phyloP scores from a whole-genome alignment of 2,329 filamentous ascomycete genomes.

The Fusarium longipes region DNA sequence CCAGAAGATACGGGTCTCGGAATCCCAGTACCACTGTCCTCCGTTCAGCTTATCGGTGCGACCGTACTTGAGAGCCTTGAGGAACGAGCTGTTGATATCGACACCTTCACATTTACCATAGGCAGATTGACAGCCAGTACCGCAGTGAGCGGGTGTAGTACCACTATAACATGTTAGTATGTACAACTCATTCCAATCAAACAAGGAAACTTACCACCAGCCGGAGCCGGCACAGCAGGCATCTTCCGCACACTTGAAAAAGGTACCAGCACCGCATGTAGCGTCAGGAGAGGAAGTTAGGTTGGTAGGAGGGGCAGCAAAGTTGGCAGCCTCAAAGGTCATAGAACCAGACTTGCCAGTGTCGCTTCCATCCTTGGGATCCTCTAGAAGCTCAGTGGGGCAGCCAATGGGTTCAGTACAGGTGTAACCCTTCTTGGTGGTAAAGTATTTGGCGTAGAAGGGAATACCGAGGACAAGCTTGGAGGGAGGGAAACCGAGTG shows the following conservation, averaged over 20 bases:
- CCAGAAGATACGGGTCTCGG: conserved; percentile 60
- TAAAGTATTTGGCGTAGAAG: conserved; percentile 77
- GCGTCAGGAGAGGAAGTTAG: conserved; percentile 31
- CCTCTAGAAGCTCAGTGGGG: conserved; percentile 68
- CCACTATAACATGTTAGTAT: conserved; percentile 16
- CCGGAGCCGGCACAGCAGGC: conserved; percentile 38
- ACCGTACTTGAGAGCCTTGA: conserved; percentile 55
- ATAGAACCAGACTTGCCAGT: conserved; percentile 60
- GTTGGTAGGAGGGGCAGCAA: conserved; percentile 30
- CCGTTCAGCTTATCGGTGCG: conserved; percentile 60
- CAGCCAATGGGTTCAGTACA: conserved; percentile 67
- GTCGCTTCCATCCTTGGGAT: conserved; percentile 66
- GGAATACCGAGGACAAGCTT: conserved; percentile 75
- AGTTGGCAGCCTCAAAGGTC: conserved; percentile 55
- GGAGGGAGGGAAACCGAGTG: conserved; percentile 63
- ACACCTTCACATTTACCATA: conserved; percentile 36
- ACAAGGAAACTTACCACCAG: conserved; percentile 33
- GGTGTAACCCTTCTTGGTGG: conserved; percentile 58
- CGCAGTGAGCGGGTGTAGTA: conserved; percentile 35
- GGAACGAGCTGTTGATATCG: conserved; percentile 50
- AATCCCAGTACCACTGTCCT: conserved; percentile 67
- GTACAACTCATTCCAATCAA: rapidly evolving
- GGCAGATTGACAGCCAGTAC: conserved; percentile 34
- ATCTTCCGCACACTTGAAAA: conserved; percentile 27
- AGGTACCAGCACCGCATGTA: conserved; percentile 37